These are phyloP conservation scores for Alternaria gaisen DNA, from an alignment of 2,329 filamentous ascomycete species.

Conservation along the genomic window DNA sequence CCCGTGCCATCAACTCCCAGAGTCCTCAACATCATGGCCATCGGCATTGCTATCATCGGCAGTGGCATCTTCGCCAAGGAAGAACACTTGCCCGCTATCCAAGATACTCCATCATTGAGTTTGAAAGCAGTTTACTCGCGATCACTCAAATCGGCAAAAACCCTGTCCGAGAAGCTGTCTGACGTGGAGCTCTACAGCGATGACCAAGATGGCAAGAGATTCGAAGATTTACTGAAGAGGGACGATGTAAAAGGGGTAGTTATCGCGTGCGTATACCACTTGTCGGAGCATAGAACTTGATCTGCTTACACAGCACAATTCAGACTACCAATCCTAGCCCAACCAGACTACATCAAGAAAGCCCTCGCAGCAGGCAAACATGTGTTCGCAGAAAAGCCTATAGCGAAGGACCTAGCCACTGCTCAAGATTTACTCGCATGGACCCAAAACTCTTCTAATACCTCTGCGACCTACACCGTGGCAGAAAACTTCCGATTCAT, in stretches of 20 bases:
- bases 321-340: conserved; percentile 68
- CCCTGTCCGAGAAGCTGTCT: conserved; percentile 47
- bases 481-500: conserved; percentile 79
- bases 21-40: conserved; percentile 27
- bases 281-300: neutral
- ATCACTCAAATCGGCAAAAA: conserved; percentile 65
- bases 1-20: neutral
- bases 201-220: conserved; percentile 58
- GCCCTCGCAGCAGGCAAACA: conserved; percentile 73
- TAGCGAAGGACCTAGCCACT: conserved; percentile 66
- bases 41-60: conserved; percentile 69
- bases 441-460: conserved; percentile 51
- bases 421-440: conserved; percentile 61
- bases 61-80: conserved; percentile 70
- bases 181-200: conserved; percentile 67
- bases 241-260: conserved; percentile 65
- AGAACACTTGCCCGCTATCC: conserved; percentile 70
- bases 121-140: conserved; percentile 75
- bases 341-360: conserved; percentile 67
- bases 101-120: conserved; percentile 60
- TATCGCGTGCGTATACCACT: conserved; percentile 55
- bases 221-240: conserved; percentile 63
- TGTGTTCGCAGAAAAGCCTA: conserved; percentile 74
- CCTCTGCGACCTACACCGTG: conserved; percentile 56
- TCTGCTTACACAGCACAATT: neutral